These are phyloP conservation scores for Tylopilus sp. DNA, from an alignment of 768 basidiomycete genomes.

Conservation along the genomic window DNA sequence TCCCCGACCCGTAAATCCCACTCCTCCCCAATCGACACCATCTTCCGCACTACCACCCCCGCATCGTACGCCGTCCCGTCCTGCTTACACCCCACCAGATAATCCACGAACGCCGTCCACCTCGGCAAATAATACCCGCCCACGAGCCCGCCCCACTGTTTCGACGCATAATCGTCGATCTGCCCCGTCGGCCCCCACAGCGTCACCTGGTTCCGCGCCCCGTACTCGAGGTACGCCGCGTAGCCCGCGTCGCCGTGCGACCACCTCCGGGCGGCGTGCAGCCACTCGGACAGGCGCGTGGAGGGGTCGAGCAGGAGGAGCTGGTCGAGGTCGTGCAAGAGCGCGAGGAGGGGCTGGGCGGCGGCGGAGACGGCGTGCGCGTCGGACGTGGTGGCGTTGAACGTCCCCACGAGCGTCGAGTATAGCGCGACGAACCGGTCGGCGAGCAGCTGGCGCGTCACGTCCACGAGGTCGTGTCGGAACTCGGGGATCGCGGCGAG, in stretches of 20 bases:
- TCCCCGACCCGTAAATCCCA: conserved; percentile 29
- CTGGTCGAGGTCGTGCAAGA: conserved; percentile 34
- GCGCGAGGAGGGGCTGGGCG: conserved; percentile 26
- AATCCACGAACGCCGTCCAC: conserved; percentile 35
- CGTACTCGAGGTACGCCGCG: conserved; percentile 35
- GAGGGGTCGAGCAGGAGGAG: conserved; percentile 32
- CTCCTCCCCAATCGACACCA: conserved; percentile 34
- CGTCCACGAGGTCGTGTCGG: conserved; percentile 38
- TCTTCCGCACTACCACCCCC: conserved; percentile 15
- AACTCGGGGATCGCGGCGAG: conserved; percentile 33
- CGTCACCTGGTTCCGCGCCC: conserved; percentile 41
- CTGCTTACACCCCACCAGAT: conserved; percentile 29
- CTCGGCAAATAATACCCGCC: conserved; percentile 34
- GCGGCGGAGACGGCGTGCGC: conserved; percentile 21
- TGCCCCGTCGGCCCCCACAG: conserved; percentile 42
- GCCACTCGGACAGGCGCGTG: conserved; percentile 37
- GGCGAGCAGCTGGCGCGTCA: conserved; percentile 38
- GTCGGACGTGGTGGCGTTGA: conserved; percentile 21
- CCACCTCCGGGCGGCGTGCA: conserved; percentile 32
- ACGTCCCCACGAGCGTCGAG: conserved; percentile 28
- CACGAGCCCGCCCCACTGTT: conserved; percentile 41
- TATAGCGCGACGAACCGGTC: conserved; percentile 38
- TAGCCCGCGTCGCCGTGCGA: conserved; percentile 30
- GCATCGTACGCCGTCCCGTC: conserved; percentile 29
- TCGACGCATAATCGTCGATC: conserved; percentile 44